Conservation (phyloP, 2,329 filamentous ascomycete species). For the Graphium sp. region DNA sequence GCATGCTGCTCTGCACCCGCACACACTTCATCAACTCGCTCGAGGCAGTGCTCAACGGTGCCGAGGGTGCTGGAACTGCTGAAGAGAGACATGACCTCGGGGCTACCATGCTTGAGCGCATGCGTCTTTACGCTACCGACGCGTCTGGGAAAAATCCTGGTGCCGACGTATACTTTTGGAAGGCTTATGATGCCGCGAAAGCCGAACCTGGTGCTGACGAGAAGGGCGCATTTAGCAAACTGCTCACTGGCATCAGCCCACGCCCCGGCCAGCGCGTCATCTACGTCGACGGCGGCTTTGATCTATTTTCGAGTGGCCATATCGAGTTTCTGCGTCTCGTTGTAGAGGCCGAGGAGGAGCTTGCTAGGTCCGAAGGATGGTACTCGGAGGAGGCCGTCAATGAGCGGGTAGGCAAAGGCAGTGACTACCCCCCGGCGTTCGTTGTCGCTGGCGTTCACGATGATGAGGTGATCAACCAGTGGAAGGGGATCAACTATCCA, state of each 20-base stretch:
- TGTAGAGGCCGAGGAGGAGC: slow-evolving; percentile 51
- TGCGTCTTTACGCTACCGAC: slow-evolving; percentile 77
- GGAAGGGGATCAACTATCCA: slow-evolving; percentile 96
- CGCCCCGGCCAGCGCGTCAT: slow-evolving; percentile 68
- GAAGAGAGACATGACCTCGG: slow-evolving; percentile 50
- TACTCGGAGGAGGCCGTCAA: slow-evolving; percentile 46
- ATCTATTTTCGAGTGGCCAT: slow-evolving; percentile 91
- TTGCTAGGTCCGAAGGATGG: slow-evolving; percentile 56
- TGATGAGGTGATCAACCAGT: slow-evolving; percentile 85
- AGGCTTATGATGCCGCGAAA: slow-evolving; percentile 31
- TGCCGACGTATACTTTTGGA: slow-evolving; percentile 76
- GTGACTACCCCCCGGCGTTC: slow-evolving; percentile 68
- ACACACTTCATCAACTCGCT: slow-evolving; percentile 83
- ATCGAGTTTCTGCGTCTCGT: slow-evolving; percentile 86
- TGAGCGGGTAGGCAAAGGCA: slow-evolving; percentile 47
- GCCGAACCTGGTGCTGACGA: slow-evolving; percentile 28
- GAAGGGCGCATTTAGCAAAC: slow-evolving; percentile 44
- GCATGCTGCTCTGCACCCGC: slow-evolving; percentile 93
- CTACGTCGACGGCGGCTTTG: slow-evolving; percentile 93
- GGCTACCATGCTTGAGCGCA: slow-evolving; percentile 55
- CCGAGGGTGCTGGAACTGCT: slow-evolving; percentile 53
- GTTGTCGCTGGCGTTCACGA: slow-evolving; percentile 91
- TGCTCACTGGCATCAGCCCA: slow-evolving; percentile 57
- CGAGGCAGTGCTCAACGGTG: slow-evolving; percentile 46
- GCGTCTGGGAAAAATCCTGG: slow-evolving; percentile 64